These are phyloP conservation scores for Thelonectria blattea DNA, from an alignment of 2,329 filamentous ascomycete genomes.

Conservation along the genomic window DNA sequence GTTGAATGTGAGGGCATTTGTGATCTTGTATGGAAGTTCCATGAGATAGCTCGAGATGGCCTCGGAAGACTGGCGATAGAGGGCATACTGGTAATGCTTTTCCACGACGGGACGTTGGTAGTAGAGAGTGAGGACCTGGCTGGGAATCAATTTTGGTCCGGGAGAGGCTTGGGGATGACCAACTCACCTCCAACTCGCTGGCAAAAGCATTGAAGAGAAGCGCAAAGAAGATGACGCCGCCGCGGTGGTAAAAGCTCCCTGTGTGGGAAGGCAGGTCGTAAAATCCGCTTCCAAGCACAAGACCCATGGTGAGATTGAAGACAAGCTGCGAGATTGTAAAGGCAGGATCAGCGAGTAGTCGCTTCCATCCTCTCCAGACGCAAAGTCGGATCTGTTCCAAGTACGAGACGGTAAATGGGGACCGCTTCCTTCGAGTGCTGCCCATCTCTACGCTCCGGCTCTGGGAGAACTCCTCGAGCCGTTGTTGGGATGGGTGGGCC, in stretches of 20 bases:
- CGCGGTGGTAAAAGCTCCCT: constrained; percentile 51
- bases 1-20: constrained; percentile 46
- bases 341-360: constrained; percentile 42
- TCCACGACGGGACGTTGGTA: constrained; percentile 42
- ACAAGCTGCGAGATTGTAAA: constrained; percentile 19
- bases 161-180: background rate
- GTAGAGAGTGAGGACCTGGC: constrained; percentile 48
- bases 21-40: constrained; percentile 49
- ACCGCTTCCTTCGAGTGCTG: constrained; percentile 48
- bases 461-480: constrained; percentile 23
- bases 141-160: constrained; percentile 45
- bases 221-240: constrained; percentile 56
- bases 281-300: constrained; percentile 56
- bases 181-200: constrained; percentile 35
- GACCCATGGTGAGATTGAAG: constrained; percentile 52
- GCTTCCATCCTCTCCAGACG: constrained; percentile 46
- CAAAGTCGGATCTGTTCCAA: constrained; percentile 51
- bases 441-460: constrained; percentile 63
- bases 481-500: constrained; percentile 26
- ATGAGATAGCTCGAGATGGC: constrained; percentile 21
- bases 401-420: constrained; percentile 54
- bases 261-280: constrained; percentile 52
- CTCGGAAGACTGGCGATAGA: constrained; percentile 42
- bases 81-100: constrained; percentile 43
- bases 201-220: constrained; percentile 56